phyloP scores from a whole-genome alignment of 805 yeast genomes.

The Cyberlindnera maclurae region DNA sequence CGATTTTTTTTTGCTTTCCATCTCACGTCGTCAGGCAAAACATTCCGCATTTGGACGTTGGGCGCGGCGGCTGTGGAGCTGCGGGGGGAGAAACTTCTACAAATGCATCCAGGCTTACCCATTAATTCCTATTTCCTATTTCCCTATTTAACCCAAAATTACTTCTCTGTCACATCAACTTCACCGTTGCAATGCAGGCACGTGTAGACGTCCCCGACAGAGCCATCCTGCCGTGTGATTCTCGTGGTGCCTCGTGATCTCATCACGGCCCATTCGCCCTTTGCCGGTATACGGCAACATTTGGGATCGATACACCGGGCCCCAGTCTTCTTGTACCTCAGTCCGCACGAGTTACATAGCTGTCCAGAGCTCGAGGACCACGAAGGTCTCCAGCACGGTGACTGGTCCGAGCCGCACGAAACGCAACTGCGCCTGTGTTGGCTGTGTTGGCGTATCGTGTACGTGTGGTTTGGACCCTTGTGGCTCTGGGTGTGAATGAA shows the following conservation, averaged over 20 bases:
- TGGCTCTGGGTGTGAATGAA: slow-evolving; percentile 24
- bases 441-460: slow-evolving; percentile 23
- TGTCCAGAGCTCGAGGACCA: slow-evolving; percentile 93
- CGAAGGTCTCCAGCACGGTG: slow-evolving; percentile 98
- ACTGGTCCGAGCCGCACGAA: slow-evolving; percentile 83
- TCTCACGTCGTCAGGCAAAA: too few relatives aligned
- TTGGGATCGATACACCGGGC: slow-evolving; percentile 73
- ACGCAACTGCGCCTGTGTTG: slow-evolving; percentile 55
- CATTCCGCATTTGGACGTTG: too few relatives aligned
- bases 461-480: slow-evolving; percentile 23
- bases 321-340: slow-evolving; percentile 88
- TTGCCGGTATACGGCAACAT: slow-evolving; percentile 90
- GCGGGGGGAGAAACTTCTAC: too few relatives aligned
- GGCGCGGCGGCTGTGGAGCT: too few relatives aligned
- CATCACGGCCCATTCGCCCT: slow-evolving; percentile 92
- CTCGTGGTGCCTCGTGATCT: slow-evolving; percentile 52
- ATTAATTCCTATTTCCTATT: not conserved
- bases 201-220: slow-evolving; percentile 30
- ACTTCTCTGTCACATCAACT: slow-evolving; percentile 36
- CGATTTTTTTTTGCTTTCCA: too few relatives aligned
- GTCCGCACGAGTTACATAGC: slow-evolving; percentile 92
- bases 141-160: too few relatives aligned
- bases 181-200: slow-evolving; percentile 57
- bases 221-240: slow-evolving; percentile 25
- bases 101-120: too few relatives aligned